Evolutionary conservation across 441 rosid species (phyloP), one percentile per base, ranked within the genome.

Genomic region (Populus tomentosa): DNA sequence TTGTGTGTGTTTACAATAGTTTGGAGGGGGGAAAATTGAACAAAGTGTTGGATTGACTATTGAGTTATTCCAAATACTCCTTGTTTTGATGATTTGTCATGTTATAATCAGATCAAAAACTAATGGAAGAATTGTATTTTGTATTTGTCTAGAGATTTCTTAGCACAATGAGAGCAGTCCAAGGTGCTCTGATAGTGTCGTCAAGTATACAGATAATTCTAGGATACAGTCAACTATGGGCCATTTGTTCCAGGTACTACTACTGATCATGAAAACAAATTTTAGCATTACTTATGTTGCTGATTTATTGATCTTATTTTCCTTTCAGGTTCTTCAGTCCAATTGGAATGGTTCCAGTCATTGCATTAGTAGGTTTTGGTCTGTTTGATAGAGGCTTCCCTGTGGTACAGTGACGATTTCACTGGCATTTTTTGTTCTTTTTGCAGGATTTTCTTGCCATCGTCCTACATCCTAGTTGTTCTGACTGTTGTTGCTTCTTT

Each of bases 371-470:
- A 10, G 99, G 98, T 76, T 97, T 97, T 75, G 99, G 99, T 30
- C 86, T 97, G 78, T 97, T 97, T 87, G 97, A 97, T 74, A 90
- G 97, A 86, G 99, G 99, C 82, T 97, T 97, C 88, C 98, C 98
- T 23, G 86, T 92, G 98, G 99, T 97, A 92, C 18, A 13, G 46
- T 77, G 66, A 75, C 75, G 21, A 61, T 69, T 64, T 30, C 13
- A 32, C 33, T 59, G 59, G 40, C 78, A 63, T 71, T 75, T 23
- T 53, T 24, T 40, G 10, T 56, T 7, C 26, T 77, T 63, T 38
- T 30, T 13, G 26, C 24, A 1, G 11, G 13, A 21, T 59, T 18
- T 59, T 59, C 1, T 38, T 59, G 26, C 64, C 7, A 3, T 7
- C 23, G 10, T 73, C 35, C 75, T 24, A 5, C 53, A 65, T 69